Conservation (phyloP, 1,284 basidiomycete genomes). For the Fomitopsis betulina region DNA sequence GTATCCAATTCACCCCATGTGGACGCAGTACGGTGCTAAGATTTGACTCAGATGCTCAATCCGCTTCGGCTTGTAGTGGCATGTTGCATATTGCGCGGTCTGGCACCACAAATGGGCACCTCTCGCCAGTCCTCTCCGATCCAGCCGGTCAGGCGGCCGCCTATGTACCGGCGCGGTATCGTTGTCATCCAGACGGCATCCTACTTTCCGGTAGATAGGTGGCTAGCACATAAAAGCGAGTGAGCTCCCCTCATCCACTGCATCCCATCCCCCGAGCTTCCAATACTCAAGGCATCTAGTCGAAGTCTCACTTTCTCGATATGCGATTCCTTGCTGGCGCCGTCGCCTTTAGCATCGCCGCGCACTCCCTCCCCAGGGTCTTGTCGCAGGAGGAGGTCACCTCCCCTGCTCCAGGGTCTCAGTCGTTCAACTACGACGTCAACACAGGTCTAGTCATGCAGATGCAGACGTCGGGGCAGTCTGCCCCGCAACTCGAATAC, state of each 20-base stretch:
- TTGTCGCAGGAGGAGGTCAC: constrained; percentile 8
- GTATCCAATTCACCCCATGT: not conserved
- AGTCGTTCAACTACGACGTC: constrained; percentile 18
- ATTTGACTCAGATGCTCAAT: not conserved
- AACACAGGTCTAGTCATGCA: constrained; percentile 20
- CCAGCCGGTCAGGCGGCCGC: not conserved
- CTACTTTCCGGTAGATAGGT: not conserved
- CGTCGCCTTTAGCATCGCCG: constrained; percentile 7
- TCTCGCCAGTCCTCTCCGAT: not conserved
- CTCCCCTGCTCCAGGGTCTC: constrained; percentile 8
- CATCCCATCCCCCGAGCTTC: not conserved
- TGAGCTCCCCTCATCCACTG: not conserved
- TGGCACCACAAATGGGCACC: not conserved
- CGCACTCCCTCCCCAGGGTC: constrained; percentile 15
- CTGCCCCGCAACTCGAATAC: constrained; percentile 21
- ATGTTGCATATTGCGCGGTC: not conserved
- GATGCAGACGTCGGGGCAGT: constrained; percentile 17
- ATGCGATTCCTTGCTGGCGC: not conserved
- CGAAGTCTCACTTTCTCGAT: not conserved
- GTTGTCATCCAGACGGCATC: not conserved
- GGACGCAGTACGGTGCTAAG: not conserved
- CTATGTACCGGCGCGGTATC: not conserved
- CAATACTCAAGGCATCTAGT: not conserved
- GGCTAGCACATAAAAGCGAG: not conserved
- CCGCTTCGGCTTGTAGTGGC: not conserved